These are phyloP conservation scores for Phylloporus arenicola DNA, from an alignment of 768 basidiomycete genomes.

Conservation along the genomic window DNA sequence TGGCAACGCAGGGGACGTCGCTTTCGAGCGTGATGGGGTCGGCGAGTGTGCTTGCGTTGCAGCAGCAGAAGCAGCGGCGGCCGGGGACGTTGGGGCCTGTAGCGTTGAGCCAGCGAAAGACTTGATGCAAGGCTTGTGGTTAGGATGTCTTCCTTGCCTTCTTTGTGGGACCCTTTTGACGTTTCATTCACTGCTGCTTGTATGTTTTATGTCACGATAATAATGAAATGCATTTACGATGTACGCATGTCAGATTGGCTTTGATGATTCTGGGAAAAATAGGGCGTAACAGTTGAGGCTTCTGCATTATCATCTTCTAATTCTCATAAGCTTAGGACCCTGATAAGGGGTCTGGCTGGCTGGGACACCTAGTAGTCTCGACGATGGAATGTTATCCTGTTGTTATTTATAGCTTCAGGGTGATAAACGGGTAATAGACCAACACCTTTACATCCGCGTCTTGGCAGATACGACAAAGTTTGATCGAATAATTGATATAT, in stretches of 20 bases:
- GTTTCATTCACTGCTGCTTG: background rate
- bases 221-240: background rate
- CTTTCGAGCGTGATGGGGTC: conserved; percentile 17
- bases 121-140: background rate
- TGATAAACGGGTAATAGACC: background rate
- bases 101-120: conserved; percentile 31
- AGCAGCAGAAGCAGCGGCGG: conserved; percentile 39
- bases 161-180: background rate
- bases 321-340: background rate
- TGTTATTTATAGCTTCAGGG: conserved; percentile 1
- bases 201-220: background rate
- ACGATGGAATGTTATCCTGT: background rate
- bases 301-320: background rate
- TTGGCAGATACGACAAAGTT: conserved; percentile 45
- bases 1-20: conserved; percentile 34
- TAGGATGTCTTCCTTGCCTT: background rate
- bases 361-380: background rate
- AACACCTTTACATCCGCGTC: conserved; percentile 25
- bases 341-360: background rate
- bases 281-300: background rate
- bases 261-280: background rate
- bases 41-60: conserved; percentile 20
- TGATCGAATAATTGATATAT: conserved; percentile 52
- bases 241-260: background rate
- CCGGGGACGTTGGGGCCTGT: conserved; percentile 29